Evolutionary conservation across 1,284 basidiomycete genomes (phyloP), one percentile per base, ranked within the genome.

Genomic region (Malassezia pachydermatis): DNA sequence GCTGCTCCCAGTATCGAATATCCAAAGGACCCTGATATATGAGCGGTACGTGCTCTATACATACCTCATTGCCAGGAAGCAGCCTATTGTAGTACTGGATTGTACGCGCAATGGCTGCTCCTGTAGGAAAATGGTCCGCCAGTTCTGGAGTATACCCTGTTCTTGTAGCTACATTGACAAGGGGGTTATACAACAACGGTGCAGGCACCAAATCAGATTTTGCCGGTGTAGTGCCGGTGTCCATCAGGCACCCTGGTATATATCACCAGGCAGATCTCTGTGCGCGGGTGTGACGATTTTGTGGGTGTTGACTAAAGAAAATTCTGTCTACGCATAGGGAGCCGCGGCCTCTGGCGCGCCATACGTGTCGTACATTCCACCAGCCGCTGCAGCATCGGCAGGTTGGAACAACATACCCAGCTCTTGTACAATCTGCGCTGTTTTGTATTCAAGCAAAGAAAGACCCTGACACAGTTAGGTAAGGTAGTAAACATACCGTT

Each of bases 371-470:
- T 45, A 45, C n/a, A 37, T 16, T 17, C 41, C 43, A 45, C 35
- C 35, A 20, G 27, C 33, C 20, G n/a, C 27, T 24, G 42, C 29
- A 19, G 41, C 24, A 24, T 42, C 57, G 2, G 44, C 48, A 10
- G 50, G 58, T 17, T 63, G 63, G 35, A 63, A 62, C 35, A 67
- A 30, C 50, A 67, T 54, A 25, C 66, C 67, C 30, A 71, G 39
- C 45, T 67, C 67, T 33, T 68, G 67, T 11, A 71, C 62, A 25
- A 71, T 65, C 49, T 68, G 60, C 14, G 68, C 67, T 13, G 65
- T 65, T 20, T 58, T 45, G 37, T 61, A 60, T 45, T 69, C 63
- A 22, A 71, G 51, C 33, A 71, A 51, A 3, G 61, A 53, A 25
- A 71, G 52, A 4, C 59, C 67, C 56, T 60, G 56, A 14, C 16